These are phyloP conservation scores for Oleoguttula mirabilis DNA, from an alignment of 495 filamentous ascomycete species.

Conservation along the genomic window DNA sequence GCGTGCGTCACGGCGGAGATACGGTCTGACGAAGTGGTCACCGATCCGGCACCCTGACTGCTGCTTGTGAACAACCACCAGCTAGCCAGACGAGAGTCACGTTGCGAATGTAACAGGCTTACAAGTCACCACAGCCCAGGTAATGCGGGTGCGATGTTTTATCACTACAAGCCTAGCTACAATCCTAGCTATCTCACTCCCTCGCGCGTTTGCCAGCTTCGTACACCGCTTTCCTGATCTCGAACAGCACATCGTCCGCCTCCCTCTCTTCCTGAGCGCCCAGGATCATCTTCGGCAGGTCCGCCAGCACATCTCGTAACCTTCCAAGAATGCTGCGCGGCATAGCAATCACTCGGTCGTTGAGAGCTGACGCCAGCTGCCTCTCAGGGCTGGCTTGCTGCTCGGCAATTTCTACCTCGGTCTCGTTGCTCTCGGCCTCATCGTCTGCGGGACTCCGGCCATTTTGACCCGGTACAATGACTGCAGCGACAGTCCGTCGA, in stretches of 20 bases:
- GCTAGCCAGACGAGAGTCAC: no score
- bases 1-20: no score
- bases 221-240: slow-evolving; percentile 24
- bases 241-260: slow-evolving; percentile 28
- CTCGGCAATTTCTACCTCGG: no score
- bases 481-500: background rate
- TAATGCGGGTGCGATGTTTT: no score
- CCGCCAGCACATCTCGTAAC: slow-evolving; percentile 19
- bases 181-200: slow-evolving; percentile 1
- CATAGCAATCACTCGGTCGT: slow-evolving; percentile 6
- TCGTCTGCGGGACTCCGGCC: background rate
- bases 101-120: no score
- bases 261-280: slow-evolving; percentile 26
- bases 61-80: no score
- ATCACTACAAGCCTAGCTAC: no score
- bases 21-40: no score
- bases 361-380: background rate
- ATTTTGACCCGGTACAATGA: background rate
- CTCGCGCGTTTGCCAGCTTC: slow-evolving; percentile 24
- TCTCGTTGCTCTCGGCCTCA: no score
- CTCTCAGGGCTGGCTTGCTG: background rate
- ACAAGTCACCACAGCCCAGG: no score
- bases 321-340: slow-evolving; percentile 20
- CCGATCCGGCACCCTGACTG: no score
- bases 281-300: slow-evolving; percentile 22